These are phyloP conservation scores for Saccharomyces paradoxus DNA, from an alignment of 805 yeast species.

Conservation along the genomic window DNA sequence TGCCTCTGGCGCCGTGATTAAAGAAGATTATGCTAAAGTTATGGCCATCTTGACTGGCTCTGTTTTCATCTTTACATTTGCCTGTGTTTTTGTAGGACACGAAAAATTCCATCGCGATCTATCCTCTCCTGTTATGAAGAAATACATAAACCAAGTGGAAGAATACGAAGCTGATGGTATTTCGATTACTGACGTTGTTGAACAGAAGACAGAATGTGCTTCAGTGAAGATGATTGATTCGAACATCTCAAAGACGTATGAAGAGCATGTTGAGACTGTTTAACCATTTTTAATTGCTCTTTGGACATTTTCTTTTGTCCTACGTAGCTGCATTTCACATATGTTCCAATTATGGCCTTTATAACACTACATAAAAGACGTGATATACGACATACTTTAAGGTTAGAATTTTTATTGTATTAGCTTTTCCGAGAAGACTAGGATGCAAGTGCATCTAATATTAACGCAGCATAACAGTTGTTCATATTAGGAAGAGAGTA, in stretches of 20 bases:
- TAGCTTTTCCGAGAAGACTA: neutral
- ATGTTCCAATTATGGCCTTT: neutral
- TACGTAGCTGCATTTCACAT: neutral
- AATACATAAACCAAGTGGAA: slow-evolving; percentile 23
- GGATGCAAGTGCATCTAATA: no score
- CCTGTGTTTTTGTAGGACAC: slow-evolving; percentile 49
- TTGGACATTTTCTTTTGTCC: neutral
- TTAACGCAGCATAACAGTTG: no score
- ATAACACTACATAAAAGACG: neutral
- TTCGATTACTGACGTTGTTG: slow-evolving; percentile 3
- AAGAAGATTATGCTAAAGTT: slow-evolving; percentile 53
- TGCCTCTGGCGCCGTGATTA: slow-evolving; percentile 24
- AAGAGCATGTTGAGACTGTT: slow-evolving; percentile 7
- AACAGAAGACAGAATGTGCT: slow-evolving; percentile 2
- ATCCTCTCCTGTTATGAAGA: slow-evolving; percentile 26
- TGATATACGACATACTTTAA: neutral
- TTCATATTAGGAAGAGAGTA: neutral
- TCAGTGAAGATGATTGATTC: slow-evolving; percentile 6
- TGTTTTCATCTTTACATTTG: slow-evolving; percentile 45
- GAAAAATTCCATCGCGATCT: slow-evolving; percentile 40
- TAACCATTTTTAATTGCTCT: neutral
- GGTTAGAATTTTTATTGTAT: neutral
- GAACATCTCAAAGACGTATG: slow-evolving; percentile 5
- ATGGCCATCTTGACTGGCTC: slow-evolving; percentile 65
- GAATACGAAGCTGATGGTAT: slow-evolving; percentile 6